Evolutionary conservation across 108 stramenopile genomes (phyloP), one percentile per base, ranked within the genome.

Genomic region (Schizochytrium sp.): DNA sequence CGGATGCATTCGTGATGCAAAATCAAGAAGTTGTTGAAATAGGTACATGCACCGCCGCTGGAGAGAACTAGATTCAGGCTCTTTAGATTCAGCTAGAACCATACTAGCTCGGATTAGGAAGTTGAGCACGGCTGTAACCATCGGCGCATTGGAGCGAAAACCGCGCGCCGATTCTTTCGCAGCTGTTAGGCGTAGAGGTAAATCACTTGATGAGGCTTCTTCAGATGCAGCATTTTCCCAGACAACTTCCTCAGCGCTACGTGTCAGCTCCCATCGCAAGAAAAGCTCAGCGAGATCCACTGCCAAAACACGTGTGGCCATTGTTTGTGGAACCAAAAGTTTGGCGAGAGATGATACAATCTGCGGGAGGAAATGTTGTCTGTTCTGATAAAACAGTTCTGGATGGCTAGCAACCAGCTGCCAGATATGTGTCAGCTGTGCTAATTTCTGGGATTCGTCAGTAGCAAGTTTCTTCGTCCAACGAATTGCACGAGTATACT

Each of bases 371-470:
- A 99, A 94, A 49, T 93, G 91, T 50, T 56, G 76, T 61, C 95
- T 91, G 89, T 93, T 90, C n/a, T 89, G 56, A 61, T 61, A 90
- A 89, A 96, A 98, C 46, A 96, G 88, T 5, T 90, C 61, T 2
- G 94, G 93, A 89, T 97, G 95, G 56, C 92, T 88, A 17, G 96
- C 95, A 47, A 99, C 92, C 38, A 93, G 91, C 58, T 95, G 95
- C 96, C 96, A 97, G 50, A 98, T 92, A 93, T 98, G 97, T 10
- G 95, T 95, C 28, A 98, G 95, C 89, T 97, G 98, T 53, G 96
- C 95, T 2, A 95, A 87, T 3, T 96, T 95, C 87, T 96, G 96
- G 8, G 94, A 93, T 92, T 98, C 98, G 94, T 99, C 98, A 72
- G 94, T 94, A 92, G 98, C 94, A 42, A 99, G 89, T 90, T 96